Conservation (phyloP, 148 eudicot genomes). For the Cornus florida region DNA sequence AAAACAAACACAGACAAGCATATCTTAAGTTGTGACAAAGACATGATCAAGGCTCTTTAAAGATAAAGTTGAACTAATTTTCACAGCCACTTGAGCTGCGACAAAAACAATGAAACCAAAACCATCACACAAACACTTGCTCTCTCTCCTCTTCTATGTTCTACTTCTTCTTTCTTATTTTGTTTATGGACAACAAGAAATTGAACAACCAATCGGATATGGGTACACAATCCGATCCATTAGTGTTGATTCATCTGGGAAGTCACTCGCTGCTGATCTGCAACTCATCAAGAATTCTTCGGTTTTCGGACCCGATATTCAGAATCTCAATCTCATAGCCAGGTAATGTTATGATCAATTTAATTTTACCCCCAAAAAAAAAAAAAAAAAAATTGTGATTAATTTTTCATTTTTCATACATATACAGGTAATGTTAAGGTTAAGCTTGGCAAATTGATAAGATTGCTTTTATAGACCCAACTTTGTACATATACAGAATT, state of each 20-base stretch:
- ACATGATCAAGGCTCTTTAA: too few relatives aligned
- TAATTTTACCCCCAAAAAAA: too few relatives aligned
- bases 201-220: slow-evolving; percentile 29
- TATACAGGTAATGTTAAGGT: too few relatives aligned
- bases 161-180: neutral
- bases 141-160: neutral
- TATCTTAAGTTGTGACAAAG: too few relatives aligned
- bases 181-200: neutral
- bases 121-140: neutral
- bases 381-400: neutral
- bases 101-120: neutral
- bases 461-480: too few relatives aligned
- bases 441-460: too few relatives aligned
- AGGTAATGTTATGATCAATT: slow-evolving; percentile 29
- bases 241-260: slow-evolving; percentile 14
- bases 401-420: too few relatives aligned
- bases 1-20: too few relatives aligned
- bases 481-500: too few relatives aligned
- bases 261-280: slow-evolving; percentile 39
- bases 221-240: slow-evolving; percentile 45
- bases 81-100: neutral
- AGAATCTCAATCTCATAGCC: slow-evolving; percentile 46
- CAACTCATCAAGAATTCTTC: slow-evolving; percentile 40
- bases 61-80: too few relatives aligned
- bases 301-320: slow-evolving; percentile 52